A percentile compares a stretch with the other conserved stretches of the same genome.
Evolutionary conservation across 768 basidiomycete species (phyloP).

Genomic region (Coprinopsis cinerea): DNA sequence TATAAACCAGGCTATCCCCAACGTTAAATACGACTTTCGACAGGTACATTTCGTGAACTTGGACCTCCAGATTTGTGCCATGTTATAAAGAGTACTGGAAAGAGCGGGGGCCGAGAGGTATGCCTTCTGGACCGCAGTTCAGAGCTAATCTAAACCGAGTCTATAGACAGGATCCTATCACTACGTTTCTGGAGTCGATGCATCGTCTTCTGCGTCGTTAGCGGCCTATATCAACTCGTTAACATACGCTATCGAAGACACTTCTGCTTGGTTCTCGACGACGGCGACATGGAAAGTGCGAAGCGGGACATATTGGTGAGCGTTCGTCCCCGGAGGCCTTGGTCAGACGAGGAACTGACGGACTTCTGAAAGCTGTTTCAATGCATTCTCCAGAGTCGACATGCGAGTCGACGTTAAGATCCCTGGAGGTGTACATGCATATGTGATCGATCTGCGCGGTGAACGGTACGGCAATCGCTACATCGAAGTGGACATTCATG

Average conservation of each 20-base stretch:
- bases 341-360: too few species aligned
- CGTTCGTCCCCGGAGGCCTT: too few species aligned
- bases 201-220: slow-evolving; percentile 93
- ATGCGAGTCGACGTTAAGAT: slow-evolving; percentile 98
- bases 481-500: not conserved
- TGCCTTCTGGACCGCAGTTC: slow-evolving; percentile 24
- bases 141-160: slow-evolving; percentile 6
- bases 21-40: slow-evolving; percentile 14
- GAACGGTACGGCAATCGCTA: slow-evolving; percentile 60
- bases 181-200: slow-evolving; percentile 97
- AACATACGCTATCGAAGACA: slow-evolving; percentile 93
- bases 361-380: slow-evolving; percentile 99
- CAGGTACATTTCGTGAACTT: slow-evolving; percentile 94
- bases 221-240: slow-evolving; percentile 98
- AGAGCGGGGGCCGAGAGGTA: slow-evolving; percentile 82
- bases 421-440: slow-evolving; percentile 93
- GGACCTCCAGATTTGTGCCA: slow-evolving; percentile 97
- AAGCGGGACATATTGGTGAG: slow-evolving; percentile 89
- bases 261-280: slow-evolving; percentile 87
- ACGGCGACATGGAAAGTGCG: slow-evolving; percentile 83
- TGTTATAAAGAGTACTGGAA: slow-evolving; percentile 87
- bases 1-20: not conserved
- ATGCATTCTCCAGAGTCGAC: slow-evolving; percentile 96
- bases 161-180: slow-evolving; percentile 90
- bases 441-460: slow-evolving; percentile 89